Base-by-base conservation (phyloP, 2,329 filamentous ascomycete genomes). In the Fusarium verticillioides region DNA sequence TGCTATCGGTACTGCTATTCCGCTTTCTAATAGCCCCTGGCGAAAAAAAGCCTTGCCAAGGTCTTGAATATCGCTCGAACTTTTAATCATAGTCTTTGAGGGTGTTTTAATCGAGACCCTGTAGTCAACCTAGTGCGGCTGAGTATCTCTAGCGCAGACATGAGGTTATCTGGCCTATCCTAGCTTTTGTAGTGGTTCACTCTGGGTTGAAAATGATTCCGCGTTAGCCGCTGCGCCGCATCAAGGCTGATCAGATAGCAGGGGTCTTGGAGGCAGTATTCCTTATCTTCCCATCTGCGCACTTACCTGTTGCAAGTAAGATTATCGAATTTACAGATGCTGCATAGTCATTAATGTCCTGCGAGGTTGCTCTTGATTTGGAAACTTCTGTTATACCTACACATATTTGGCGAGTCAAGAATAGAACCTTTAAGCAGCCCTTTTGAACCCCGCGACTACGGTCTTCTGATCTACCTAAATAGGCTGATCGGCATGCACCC, bases 351-450 rank as follows among this genome's bases (percentile, higher is more conserved):
- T 23, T 23, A 23, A 23, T 23, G 23, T 23, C 23, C 23, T 23
- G 23, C 23, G 23, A 23, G 23, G 8, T 15, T 46, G 43, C 7
- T 21, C 11, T 9, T 26, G 18, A 28, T 19, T 28, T 28, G 10
- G 5, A 16, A 32, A 30, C 15, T n/a, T 32, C 15, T 32, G 4
- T 15, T 28, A 30, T 10, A 28, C 18, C 7, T 16, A n/a, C 15
- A 9, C 3, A 16, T 30, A 47, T n/a, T n/a, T 47, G 2, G 26
- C 13, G 26, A 21, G 44, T 11, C 26, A 16, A 23, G 7, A 11
- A 13, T 16, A 30, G 9, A 5, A 11, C 4, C 7, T 8, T n/a
- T 5, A 4, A 18, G 21, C 21, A 18, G 10, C 21, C 3, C 10
- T 18, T 2, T 9, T 32, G 13, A 32, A 8, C 32, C 11, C n/a